Percentiles rank a stretch among this genome's conserved stretches.
Conservation (phyloP, 2,329 filamentous ascomycete species). For the Apiospora kogelbergensis region DNA sequence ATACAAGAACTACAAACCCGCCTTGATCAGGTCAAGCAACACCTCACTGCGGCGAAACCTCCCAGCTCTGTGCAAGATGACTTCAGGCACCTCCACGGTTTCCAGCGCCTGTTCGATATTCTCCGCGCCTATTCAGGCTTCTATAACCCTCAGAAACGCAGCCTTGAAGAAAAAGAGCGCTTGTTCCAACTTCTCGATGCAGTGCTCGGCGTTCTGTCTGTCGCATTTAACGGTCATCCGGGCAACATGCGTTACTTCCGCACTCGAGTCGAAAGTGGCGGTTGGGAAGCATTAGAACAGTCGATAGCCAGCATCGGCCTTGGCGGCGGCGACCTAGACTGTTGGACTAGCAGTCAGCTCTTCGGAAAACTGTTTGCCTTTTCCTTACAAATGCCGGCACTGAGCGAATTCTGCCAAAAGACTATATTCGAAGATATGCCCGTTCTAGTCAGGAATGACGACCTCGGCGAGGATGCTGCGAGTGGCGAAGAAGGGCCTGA, state of each 20-base stretch:
- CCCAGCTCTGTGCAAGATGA: slow-evolving; percentile 67
- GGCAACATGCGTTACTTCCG: slow-evolving; percentile 89
- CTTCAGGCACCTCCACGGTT: slow-evolving; percentile 79
- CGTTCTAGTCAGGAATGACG: slow-evolving; percentile 23
- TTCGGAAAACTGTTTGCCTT: slow-evolving; percentile 84
- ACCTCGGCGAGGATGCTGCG: slow-evolving; percentile 20
- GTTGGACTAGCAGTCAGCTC: slow-evolving; percentile 68
- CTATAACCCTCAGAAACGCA: slow-evolving; percentile 67
- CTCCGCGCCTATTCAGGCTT: slow-evolving; percentile 72
- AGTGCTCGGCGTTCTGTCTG: slow-evolving; percentile 72
- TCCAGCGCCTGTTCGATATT: slow-evolving; percentile 69
- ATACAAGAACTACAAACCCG: slow-evolving; percentile 50
- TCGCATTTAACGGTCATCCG: slow-evolving; percentile 73
- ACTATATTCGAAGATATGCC: slow-evolving; percentile 23
- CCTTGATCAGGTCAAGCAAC: slow-evolving; percentile 66
- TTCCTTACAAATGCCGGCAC: slow-evolving; percentile 73
- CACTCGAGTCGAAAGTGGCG: slow-evolving; percentile 70
- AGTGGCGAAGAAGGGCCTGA: slow-evolving; percentile 20
- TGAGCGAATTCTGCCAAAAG: slow-evolving; percentile 67
- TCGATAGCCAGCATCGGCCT: slow-evolving; percentile 67
- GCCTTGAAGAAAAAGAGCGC: slow-evolving; percentile 59
- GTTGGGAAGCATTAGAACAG: slow-evolving; percentile 76
- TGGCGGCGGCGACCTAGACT: slow-evolving; percentile 65
- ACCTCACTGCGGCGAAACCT: slow-evolving; percentile 48
- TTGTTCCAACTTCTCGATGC: slow-evolving; percentile 70